phyloP scores from a whole-genome alignment of 257 asterid genomes.

The Ophiorrhiza pumila region DNA sequence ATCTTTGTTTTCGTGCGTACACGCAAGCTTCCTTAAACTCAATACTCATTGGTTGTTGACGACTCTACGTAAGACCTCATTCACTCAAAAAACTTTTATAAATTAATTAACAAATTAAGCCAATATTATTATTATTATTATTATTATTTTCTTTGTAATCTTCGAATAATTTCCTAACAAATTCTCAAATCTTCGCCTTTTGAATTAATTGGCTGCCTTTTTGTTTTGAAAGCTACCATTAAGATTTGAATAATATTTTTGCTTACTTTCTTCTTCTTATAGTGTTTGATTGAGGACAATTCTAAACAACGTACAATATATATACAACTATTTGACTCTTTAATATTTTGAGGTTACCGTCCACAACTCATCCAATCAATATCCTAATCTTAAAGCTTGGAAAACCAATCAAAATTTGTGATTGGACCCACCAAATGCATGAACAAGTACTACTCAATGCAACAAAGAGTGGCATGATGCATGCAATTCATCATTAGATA shows the following conservation, averaged over 20 bases:
- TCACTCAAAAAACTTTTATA: neutral
- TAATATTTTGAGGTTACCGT: neutral
- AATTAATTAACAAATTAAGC: too few species aligned
- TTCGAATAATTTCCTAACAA: slow-evolving; percentile 7
- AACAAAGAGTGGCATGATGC: slow-evolving; percentile 12
- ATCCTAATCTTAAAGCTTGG: slow-evolving; percentile 11
- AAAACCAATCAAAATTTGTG: slow-evolving; percentile 2
- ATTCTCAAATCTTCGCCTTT: neutral
- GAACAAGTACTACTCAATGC: slow-evolving; percentile 9
- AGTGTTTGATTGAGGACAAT: neutral
- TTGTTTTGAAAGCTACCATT: slow-evolving; percentile 4
- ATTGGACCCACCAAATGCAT: slow-evolving; percentile 17
- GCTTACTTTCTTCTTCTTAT: neutral
- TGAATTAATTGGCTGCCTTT: neutral
- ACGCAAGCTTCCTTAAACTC: slow-evolving; percentile 44
- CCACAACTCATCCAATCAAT: slow-evolving; percentile 18
- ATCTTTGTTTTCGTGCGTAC: slow-evolving; percentile 57
- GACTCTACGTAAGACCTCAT: slow-evolving; percentile 21
- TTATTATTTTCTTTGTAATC: neutral
- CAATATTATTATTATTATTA: too few species aligned
- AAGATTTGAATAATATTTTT: slow-evolving; percentile 15
- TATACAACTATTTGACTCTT: slow-evolving; percentile 17
- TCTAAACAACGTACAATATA: slow-evolving; percentile 7
- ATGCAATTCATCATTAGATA: slow-evolving; percentile 14
- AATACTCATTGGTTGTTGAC: slow-evolving; percentile 25